Evolutionary conservation across 345 rosid genomes (phyloP), one percentile per base, ranked within the genome.

Genomic region (Citropsis articulata): DNA sequence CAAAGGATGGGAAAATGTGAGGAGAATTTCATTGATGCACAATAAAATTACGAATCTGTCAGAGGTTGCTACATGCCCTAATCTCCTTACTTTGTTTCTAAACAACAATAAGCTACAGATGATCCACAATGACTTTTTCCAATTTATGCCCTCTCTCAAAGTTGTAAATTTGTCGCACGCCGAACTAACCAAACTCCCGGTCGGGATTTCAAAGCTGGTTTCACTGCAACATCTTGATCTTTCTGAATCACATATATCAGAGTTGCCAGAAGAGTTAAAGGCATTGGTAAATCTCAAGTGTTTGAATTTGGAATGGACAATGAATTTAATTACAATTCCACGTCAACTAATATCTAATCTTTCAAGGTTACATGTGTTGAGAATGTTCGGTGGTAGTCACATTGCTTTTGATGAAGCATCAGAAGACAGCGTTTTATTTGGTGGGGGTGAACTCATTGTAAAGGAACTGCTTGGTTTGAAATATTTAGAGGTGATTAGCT

Each of bases 121-220:
- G 10, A 65, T 87, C n/a, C 28, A 53, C 0, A 8, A 7, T 18
- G 68, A 71, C 2, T 83, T 86, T 66, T 84, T 83, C 59, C 64
- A 69, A 4, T 79, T 50, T 14, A 75, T 56, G 83, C 79, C 71
- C 40, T 36, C 75, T 19, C 62, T 89, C 61, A 80, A 22, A 48
- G 79, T 87, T 57, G 12, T 87, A 25, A 86, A 84, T 73, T 55
- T 89, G 68, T 83, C 83, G 1, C 0, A 83, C 57, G 1, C 2
- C 7, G 10, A 10, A 2, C 53, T 85, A 14, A 55, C 12, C 2
- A 68, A 77, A 40, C 42, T 89, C 19, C 86, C 90, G 0, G 75
- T 53, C n/a, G 83, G 74, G 31, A 75, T 84, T 25, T 67, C 76
- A 18, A 16, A 59, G 18, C 2, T n/a, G n/a, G n/a, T n/a, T n/a